Base-by-base conservation (phyloP, 768 basidiomycete genomes). In the Xerocomellus intermedius region DNA sequence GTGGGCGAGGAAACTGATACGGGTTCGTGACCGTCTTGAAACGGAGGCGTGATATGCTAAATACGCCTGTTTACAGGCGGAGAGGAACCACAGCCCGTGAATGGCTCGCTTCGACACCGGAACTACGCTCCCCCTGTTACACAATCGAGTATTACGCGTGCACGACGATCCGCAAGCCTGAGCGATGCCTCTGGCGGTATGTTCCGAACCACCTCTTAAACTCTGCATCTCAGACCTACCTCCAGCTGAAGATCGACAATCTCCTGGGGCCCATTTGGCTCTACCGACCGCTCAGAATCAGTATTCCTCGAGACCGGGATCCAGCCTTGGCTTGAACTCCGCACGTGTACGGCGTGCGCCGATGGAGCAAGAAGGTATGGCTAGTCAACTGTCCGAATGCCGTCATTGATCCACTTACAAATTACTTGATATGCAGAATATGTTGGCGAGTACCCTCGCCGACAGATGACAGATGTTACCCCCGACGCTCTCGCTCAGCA, bases 91-190 rank as follows among this genome's bases (percentile, higher is more conserved):
- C 71, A 69, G 33, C 51, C 56, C 4, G 48, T 33, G 21, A 71
- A 69, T 50, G 67, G 62, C 19, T 30, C 50, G 12, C 46, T 56
- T 49, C 71, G 68, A 54, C 70, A 65, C 33, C 64, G 70, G 24
- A 69, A 39, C 46, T 62, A 72, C 32, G 66, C 35, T 26, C 58
- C 64, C 24, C 50, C 70, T 48, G 55, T 58, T 44, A 44, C 65
- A 39, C 73, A 74, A 53, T 80, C 81, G 30, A 73, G 75, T 12
- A 74, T 62, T 54, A 75, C 76, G n/a, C 81, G 87, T 36, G 82
- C 86, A 46, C 76, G 89, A 53, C 79, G 89, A 52, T 90, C 88
- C n/a, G 86, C 86, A 16, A 89, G 88, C 67, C 73, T 91, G 47
- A 90, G 87, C 63, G 87, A 90, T 65, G 82, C 84, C 28, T 64